Evolutionary conservation across 768 basidiomycete genomes (phyloP), one percentile per base, ranked within the genome.

Genomic region (Leccinum variicolor): DNA sequence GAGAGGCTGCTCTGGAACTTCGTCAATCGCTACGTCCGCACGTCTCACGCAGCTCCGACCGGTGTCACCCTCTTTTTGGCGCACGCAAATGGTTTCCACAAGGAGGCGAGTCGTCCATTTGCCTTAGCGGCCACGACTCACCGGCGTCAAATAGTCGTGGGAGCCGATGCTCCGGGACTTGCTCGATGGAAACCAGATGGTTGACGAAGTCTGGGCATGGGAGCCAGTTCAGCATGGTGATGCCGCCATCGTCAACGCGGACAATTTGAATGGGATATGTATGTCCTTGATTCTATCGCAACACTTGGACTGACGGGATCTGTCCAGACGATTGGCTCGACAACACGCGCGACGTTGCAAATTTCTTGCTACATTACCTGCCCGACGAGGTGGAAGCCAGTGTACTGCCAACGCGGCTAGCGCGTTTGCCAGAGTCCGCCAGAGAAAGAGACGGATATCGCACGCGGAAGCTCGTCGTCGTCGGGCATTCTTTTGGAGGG

Each of bases 171-270:
- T 96, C 2, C 69, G 69, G 1, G 62, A 74, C 34, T 68, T 95
- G 7, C 67, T 94, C 2, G 69, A 77, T 28, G 74, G 73, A n/a
- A 73, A 67, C 2, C 53, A 50, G 61, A 56, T 76, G 75, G 62
- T 94, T 70, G 78, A 90, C 75, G 83, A 88, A 54, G 77, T 94
- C 1, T 95, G 92, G 92, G 66, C 82, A 0, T 87, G 90, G 79
- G 94, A 97, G 62, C 82, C 90, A 6, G 80, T 87, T 4, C 87
- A 92, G 58, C 92, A 95, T 59, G 94, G 92, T 1, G 94, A 95
- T 58, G 79, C 92, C n/a, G 87, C 80, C 0, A 69, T 90, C 13
- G 53, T 95, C 34, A 98, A 97, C 59, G 76, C 67, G 1, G 71
- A 73, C 1, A 74, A 74, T 17, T 75, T 88, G 1, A 82, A 84